Evolutionary conservation across 1,139 yeast genomes (phyloP).

Genomic region (Yamadazyma atlantica): DNA sequence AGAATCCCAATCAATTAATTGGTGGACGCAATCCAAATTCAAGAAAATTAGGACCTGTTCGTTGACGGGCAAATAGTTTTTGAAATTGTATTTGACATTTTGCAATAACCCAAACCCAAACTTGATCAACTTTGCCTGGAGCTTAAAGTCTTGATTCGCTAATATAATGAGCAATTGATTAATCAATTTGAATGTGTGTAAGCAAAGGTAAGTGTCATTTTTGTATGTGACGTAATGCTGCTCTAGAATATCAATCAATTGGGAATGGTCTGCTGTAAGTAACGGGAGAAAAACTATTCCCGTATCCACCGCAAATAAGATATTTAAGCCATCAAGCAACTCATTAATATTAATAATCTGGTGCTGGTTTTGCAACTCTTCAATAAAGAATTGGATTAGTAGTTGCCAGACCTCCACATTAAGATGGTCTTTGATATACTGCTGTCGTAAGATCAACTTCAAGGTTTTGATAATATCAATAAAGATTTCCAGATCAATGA

Average conservation of each 20-base stretch:
- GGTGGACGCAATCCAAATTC: constrained; percentile 12
- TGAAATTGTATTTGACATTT: constrained; percentile 7
- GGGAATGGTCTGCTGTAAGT: neutral
- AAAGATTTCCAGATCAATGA: constrained; percentile 7
- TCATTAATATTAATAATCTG: constrained; percentile 3
- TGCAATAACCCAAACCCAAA: constrained; percentile 10
- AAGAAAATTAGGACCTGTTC: constrained; percentile 12
- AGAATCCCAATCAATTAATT: neutral
- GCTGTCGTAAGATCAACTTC: constrained; percentile 11
- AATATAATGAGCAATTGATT: constrained; percentile 11
- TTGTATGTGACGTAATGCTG: neutral
- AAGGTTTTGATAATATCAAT: constrained; percentile 11
- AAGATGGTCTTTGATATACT: constrained; percentile 16
- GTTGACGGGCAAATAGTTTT: constrained; percentile 7
- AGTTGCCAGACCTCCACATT: constrained; percentile 11
- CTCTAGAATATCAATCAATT: neutral
- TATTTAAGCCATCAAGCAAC: constrained; percentile 5
- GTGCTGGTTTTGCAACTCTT: neutral
- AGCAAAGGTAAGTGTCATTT: constrained; percentile 1
- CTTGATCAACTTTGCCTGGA: constrained; percentile 2
- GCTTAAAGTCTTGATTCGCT: constrained; percentile 9
- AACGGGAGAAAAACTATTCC: neutral
- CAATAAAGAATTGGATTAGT: constrained; percentile 5
- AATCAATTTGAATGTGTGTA: constrained; percentile 6
- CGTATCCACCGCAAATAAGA: neutral